Evolutionary conservation across 768 basidiomycete species (phyloP), one percentile per base, ranked within the genome.

Genomic region (Mycena filopes): DNA sequence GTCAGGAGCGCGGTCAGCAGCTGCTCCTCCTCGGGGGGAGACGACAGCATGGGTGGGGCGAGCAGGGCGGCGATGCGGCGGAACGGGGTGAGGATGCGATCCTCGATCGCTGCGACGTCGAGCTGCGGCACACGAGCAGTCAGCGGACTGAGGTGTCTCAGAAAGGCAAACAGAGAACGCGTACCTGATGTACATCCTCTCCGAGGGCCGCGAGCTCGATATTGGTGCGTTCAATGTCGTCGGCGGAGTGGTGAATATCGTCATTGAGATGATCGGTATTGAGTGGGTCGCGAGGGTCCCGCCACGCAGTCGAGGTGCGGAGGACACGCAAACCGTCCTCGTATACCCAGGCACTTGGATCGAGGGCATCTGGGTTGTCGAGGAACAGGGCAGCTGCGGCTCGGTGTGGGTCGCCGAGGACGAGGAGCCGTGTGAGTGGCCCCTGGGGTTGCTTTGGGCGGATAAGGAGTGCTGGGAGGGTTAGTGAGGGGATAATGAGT

Each of bases 401-500:
- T 51, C 13, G 33, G 9, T 41, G 43, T 36, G 23, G 31, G 15
- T 28, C 29, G 2, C 61, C 61, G 20, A 63, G n/a, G 11, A 63
- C 60, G 11, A 63, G 45, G 2, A 63, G 18, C 13, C 60, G 60
- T 15, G 53, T 53, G 4, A 48, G 20, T 38, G 31, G 54, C 20
- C 36, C 49, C 29, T 38, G 21, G 18, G n/a, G 18, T 20, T 31
- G 26, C 43, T 45, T 20, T 15, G 40, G 28, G n/a, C 18, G 21
- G 21, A 51, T 26, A 8, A 65, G 43, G 16, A 47, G 63, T 28
- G 63, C 49, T 3, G 66, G 66, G 36, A 67, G 53, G 9, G 49
- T 33, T 16, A 67, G 20, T 20, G 49, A 53, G 4, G 66, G 66
- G 21, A 67, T 67, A 23, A 67, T 56, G 42, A 76, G 67, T 10